Base-by-base conservation (phyloP, 768 basidiomycete genomes). In the Tubosaeta sp. region DNA sequence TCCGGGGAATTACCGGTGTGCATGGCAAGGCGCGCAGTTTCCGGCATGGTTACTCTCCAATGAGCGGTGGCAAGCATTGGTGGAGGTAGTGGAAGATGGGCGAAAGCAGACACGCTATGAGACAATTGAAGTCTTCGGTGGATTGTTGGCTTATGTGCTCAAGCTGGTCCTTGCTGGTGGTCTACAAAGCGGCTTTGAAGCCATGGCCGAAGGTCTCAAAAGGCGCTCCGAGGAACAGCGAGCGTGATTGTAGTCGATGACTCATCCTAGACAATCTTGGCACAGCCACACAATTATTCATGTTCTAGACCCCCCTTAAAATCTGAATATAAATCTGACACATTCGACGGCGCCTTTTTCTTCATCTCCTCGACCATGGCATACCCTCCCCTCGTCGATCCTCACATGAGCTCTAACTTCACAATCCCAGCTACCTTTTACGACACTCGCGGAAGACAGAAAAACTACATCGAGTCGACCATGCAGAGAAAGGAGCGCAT, bases 31-130 rank as follows among this genome's bases (percentile, higher is more conserved):
- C 29, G 54, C 66, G 19, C 64, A 64, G 0, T 54, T 70, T 27
- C 78, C 81, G 1, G 34, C 52, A 1, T 82, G 78, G 74, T 52
- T 84, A n/a, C 56, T 87, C 25, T 51, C 55, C 25, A 68, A 78
- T 3, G 78, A 81, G 52, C 74, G 87, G 14, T 87, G 84, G 85
- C 86, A 89, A 65, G 71, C 71, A 50, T 62, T 89, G 46, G 64
- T 62, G 25, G 68, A 63, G 38, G 77, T 70, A 27, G 70, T 75
- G 9, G 77, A 73, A 35, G 73, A 70, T 1, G 80, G 76, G 32
- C 59, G 49, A 10, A 65, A 41, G 27, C 76, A 78, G 57, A 86
- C 84, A 25, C 75, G 73, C 43, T 89, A 89, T 54, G 84, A 87
- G 65, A 80, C 77, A 6, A 65, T 75, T 9, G 83, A 84, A 59